Conservation (phyloP, 257 asterid species). For the Scutellaria minor region DNA sequence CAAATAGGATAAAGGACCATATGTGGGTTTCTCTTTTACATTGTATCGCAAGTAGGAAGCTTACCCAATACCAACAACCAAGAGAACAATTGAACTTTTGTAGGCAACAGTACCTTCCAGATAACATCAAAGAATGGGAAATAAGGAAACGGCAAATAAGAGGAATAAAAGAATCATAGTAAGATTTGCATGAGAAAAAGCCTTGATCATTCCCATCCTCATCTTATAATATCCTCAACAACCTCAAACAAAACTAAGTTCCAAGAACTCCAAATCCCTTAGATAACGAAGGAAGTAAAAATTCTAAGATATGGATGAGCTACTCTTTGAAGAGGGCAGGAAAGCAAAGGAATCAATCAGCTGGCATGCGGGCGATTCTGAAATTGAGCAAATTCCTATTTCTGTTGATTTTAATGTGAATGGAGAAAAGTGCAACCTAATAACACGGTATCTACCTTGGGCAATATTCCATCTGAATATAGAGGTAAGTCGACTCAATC, state of each 20-base stretch:
- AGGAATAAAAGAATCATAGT: no score
- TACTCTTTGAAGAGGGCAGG: not conserved
- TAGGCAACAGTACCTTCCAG: not conserved
- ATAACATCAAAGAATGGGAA: not conserved
- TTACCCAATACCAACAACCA: not conserved
- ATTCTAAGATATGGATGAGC: not conserved
- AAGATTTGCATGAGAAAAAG: no score
- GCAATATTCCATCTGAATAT: slow-evolving; percentile 98
- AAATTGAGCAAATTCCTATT: slow-evolving; percentile 11
- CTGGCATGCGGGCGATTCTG: slow-evolving; percentile 11
- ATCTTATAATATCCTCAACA: not conserved
- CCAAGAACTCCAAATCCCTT: not conserved
- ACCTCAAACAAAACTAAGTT: not conserved
- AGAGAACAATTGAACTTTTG: not conserved
- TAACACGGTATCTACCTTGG: slow-evolving; percentile 66
- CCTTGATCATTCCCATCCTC: not conserved
- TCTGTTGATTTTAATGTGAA: slow-evolving; percentile 16
- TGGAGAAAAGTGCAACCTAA: slow-evolving; percentile 6
- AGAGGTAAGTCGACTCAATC: slow-evolving; percentile 83
- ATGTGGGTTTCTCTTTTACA: no score
- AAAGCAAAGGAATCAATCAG: not conserved
- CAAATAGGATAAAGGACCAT: not conserved
- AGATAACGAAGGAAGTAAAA: not conserved
- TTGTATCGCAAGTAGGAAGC: not conserved
- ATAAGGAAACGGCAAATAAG: no score